phyloP scores from a whole-genome alignment of 768 basidiomycete species.

The Porpolomopsis calyptriformis region DNA sequence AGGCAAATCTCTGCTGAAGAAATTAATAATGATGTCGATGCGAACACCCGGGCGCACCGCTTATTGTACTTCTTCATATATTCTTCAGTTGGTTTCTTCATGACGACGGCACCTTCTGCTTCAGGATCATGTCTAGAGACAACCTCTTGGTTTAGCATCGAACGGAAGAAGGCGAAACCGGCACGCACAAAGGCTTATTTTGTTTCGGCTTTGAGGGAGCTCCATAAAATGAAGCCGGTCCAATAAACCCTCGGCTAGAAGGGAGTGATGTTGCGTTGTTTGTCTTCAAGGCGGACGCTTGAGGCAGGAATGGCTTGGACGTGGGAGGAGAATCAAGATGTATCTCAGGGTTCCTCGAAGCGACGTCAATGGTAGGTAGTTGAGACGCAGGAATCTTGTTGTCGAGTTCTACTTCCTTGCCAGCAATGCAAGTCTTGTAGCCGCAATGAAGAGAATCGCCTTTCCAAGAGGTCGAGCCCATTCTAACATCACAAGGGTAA shows the following conservation, averaged over 20 bases:
- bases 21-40: conserved; percentile 6
- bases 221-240: conserved; percentile 57
- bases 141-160: neutral
- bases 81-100: conserved; percentile 65
- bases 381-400: conserved; percentile 37
- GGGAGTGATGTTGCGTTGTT: neutral
- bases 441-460: conserved; percentile 41
- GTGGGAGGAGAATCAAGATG: neutral
- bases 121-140: conserved; percentile 64
- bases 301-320: neutral
- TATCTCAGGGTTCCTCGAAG: conserved; percentile 11
- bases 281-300: too few species aligned
- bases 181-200: conserved; percentile 40
- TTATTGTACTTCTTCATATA: conserved; percentile 61
- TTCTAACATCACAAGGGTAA: conserved; percentile 27
- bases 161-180: neutral
- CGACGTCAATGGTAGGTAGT: conserved; percentile 37
- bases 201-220: conserved; percentile 26
- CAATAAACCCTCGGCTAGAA: conserved; percentile 26
- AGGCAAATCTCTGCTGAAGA: conserved; percentile 39
- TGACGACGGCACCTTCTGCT: conserved; percentile 69
- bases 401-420: conserved; percentile 56
- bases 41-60: conserved; percentile 34
- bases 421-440: conserved; percentile 36
- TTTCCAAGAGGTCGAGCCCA: conserved; percentile 55